phyloP scores from a whole-genome alignment of 495 filamentous ascomycete genomes.

The Parachaetomium inaequale region DNA sequence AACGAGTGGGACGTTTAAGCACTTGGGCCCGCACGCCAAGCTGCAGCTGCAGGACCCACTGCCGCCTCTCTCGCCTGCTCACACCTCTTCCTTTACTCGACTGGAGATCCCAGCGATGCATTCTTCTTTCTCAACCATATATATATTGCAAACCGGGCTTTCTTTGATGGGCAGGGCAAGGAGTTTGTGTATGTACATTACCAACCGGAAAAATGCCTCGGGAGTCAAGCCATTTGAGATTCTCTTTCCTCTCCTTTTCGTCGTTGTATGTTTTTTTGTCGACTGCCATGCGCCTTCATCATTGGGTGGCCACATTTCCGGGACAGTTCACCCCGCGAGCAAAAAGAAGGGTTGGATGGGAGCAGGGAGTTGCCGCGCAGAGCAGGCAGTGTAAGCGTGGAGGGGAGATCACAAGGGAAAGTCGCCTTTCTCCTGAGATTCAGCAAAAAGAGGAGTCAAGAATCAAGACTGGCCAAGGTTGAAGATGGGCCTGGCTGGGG shows the following conservation, averaged over 20 bases:
- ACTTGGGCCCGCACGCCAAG: background rate
- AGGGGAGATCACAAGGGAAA: background rate
- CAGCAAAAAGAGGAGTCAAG: background rate
- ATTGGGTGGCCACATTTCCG: slow-evolving; percentile 1
- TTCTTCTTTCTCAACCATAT: background rate
- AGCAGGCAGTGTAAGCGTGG: background rate
- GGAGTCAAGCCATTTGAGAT: slow-evolving; percentile 16
- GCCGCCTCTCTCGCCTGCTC: background rate
- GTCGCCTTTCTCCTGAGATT: background rate
- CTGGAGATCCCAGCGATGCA: background rate
- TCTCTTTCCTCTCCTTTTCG: slow-evolving; percentile 1
- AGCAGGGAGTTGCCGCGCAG: background rate
- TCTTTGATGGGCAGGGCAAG: slow-evolving; percentile 24
- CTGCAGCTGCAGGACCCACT: background rate
- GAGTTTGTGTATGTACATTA: slow-evolving; percentile 31
- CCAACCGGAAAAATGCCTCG: slow-evolving; percentile 20
- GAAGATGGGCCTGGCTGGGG: background rate
- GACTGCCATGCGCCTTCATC: background rate
- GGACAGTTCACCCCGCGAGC: background rate
- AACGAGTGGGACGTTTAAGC: slow-evolving; percentile 50
- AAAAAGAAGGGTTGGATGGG: slow-evolving; percentile 4
- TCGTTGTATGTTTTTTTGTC: background rate
- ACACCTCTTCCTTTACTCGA: background rate
- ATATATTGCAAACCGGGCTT: slow-evolving; percentile 11
- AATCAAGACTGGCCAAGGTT: background rate